Evolutionary conservation across 1,284 basidiomycete genomes (phyloP), one percentile per base, ranked within the genome.

Genomic region (Ustilago xerochloae): DNA sequence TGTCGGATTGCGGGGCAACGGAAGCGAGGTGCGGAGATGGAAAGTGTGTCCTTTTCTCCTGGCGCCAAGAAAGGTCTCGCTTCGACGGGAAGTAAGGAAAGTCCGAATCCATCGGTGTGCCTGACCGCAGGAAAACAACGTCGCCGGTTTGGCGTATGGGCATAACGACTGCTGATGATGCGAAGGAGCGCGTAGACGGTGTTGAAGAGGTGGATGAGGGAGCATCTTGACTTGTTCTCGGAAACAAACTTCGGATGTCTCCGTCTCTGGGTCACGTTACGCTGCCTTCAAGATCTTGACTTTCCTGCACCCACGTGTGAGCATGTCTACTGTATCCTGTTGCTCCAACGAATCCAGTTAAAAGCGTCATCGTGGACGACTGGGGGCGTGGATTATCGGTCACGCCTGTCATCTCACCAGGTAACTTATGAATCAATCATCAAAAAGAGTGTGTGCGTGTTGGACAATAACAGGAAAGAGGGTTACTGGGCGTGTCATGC

Each of bases 231-330:
- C n/a, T 20, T 6, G 6, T 43, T 43, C 18, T 18, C 18, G 32
- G 16, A 36, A 16, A 4, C 33, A n/a, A 51, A 22, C 2, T 16
- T 20, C 36, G 28, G 50, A 52, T 52, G 36, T 52, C 50, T 52
- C 50, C 36, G 36, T 38, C 18, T n/a, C 6, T 16, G 30, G 38
- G 50, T 52, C 38, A 39, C 28, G 28, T 41, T 52, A 52, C 50
- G 15, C 26, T 41, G 50, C 50, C 32, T 35, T 35, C 26, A 22
- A 24, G 41, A 3, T 43, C 41, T 20, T 10, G 22, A 18, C n/a
- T n/a, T n/a, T n/a, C n/a, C n/a, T n/a, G n/a, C n/a, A n/a, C n/a
- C n/a, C n/a, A n/a, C n/a, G n/a, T n/a, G n/a, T n/a, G n/a, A n/a
- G n/a, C n/a, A n/a, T n/a, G n/a, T n/a, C n/a, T n/a, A n/a, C n/a